A percentile compares a stretch with the other conserved stretches of the same genome.
Evolutionary conservation across 352 stramenopile species (phyloP).

Genomic region (Globisporangium sylvaticum): DNA sequence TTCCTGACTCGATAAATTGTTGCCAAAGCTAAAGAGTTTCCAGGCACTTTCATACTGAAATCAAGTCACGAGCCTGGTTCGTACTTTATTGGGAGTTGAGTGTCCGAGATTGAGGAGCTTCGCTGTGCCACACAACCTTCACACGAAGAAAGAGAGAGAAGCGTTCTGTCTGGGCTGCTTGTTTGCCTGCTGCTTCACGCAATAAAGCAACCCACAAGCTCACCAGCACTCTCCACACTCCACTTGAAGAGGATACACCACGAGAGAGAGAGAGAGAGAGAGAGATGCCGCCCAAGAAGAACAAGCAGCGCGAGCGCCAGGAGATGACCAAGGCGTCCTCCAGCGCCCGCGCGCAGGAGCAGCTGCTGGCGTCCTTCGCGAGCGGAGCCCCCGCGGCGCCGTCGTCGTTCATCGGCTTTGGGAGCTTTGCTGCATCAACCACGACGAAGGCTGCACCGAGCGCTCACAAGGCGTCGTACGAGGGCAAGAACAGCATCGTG

Average conservation of each 20-base stretch:
- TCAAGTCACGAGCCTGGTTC: too few species aligned
- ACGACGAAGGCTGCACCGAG: conserved; percentile 14
- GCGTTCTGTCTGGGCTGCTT: background rate
- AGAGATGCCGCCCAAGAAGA: conserved; percentile 62
- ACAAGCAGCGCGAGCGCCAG: conserved; percentile 86
- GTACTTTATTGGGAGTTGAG: too few species aligned
- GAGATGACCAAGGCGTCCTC: conserved; percentile 81
- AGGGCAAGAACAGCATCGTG: conserved; percentile 15
- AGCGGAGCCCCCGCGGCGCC: conserved; percentile 11
- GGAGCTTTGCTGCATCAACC: conserved; percentile 44
- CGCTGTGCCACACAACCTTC: conserved; percentile 6
- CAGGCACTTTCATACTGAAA: too few species aligned
- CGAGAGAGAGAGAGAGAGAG: background rate
- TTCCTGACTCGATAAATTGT: too few species aligned
- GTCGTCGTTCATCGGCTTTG: conserved; percentile 69
- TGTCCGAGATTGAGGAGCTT: background rate
- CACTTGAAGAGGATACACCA: background rate
- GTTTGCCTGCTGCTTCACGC: background rate
- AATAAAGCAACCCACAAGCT: background rate
- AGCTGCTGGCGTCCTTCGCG: conserved; percentile 35
- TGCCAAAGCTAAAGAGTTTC: too few species aligned
- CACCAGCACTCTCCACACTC: background rate
- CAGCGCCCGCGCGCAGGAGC: conserved; percentile 67
- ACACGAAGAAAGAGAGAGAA: conserved; percentile 12
- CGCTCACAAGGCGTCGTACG: conserved; percentile 5